These are phyloP conservation scores for Fusarium burgessii DNA, from an alignment of 2,329 filamentous ascomycete species.

Conservation along the genomic window DNA sequence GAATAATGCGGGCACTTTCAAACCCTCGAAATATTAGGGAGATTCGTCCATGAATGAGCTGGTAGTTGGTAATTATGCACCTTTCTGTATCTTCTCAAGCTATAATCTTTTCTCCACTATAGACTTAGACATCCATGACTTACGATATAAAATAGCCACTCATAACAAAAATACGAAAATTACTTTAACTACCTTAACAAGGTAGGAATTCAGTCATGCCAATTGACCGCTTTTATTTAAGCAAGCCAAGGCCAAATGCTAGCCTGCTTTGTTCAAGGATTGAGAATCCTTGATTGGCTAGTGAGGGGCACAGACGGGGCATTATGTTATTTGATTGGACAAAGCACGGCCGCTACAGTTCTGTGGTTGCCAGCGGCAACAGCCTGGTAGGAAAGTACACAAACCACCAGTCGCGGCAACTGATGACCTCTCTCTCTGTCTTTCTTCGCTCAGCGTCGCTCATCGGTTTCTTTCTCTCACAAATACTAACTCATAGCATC, in stretches of 20 bases:
- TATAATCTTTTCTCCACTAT: constrained; percentile 35
- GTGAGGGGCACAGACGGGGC: not conserved
- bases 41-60: not conserved
- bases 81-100: constrained; percentile 5
- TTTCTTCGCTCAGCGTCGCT: constrained; percentile 35
- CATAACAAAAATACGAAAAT: constrained; percentile 16
- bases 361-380: constrained; percentile 51
- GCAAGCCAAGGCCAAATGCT: not conserved
- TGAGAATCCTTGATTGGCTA: constrained; percentile 12
- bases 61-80: not conserved
- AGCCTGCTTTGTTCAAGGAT: not conserved
- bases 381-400: constrained; percentile 50
- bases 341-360: not conserved
- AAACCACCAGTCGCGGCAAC: constrained; percentile 46
- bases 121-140: constrained; percentile 34
- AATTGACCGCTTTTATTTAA: constrained; percentile 12
- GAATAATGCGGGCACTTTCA: not conserved
- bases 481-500: constrained; percentile 43
- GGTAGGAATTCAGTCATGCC: not conserved
- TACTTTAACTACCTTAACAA: not conserved
- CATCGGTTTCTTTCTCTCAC: constrained; percentile 28
- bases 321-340: constrained; percentile 29
- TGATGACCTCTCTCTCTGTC: constrained; percentile 24
- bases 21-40: not conserved
- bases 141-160: constrained; percentile 16